Conservation (phyloP, 768 basidiomycete genomes). For the Scleroderma citrinum region DNA sequence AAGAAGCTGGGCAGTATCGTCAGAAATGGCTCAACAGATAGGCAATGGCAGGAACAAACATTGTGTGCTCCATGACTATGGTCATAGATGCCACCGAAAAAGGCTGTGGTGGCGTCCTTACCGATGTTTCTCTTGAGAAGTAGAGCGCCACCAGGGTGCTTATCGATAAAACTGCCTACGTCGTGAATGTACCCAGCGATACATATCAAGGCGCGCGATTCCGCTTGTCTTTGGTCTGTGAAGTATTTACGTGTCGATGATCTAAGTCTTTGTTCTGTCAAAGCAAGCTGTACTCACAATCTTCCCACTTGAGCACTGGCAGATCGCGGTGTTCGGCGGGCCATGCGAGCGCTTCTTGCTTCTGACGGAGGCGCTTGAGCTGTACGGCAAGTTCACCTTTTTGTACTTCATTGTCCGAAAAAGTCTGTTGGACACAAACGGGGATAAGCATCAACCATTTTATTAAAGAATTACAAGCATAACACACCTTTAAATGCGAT, state of each 20-base stretch:
- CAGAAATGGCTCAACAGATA: background rate
- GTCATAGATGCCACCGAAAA: constrained; percentile 85
- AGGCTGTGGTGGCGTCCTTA: constrained; percentile 84
- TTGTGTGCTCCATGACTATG: constrained; percentile 83
- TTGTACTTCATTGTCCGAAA: constrained; percentile 59
- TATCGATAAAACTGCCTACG: constrained; percentile 69
- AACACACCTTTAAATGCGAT: constrained; percentile 44
- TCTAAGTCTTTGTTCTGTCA: background rate
- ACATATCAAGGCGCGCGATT: constrained; percentile 75
- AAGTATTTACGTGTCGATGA: background rate
- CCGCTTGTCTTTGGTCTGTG: constrained; percentile 68
- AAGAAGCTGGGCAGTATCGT: background rate
- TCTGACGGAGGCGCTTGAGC: constrained; percentile 72
- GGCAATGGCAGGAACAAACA: constrained; percentile 31
- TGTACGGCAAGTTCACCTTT: constrained; percentile 92
- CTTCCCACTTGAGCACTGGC: constrained; percentile 82
- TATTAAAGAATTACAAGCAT: background rate
- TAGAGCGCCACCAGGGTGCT: constrained; percentile 85
- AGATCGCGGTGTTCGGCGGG: constrained; percentile 67
- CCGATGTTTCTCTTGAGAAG: constrained; percentile 78
- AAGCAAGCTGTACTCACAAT: constrained; percentile 43
- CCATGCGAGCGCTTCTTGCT: constrained; percentile 71
- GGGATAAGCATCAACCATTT: background rate
- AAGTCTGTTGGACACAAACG: constrained; percentile 16
- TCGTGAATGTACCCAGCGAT: constrained; percentile 91